Evolutionary conservation across 2,329 filamentous ascomycete species (phyloP).

Genomic region (Ophiognomonia clavigignenti-juglandacearum): DNA sequence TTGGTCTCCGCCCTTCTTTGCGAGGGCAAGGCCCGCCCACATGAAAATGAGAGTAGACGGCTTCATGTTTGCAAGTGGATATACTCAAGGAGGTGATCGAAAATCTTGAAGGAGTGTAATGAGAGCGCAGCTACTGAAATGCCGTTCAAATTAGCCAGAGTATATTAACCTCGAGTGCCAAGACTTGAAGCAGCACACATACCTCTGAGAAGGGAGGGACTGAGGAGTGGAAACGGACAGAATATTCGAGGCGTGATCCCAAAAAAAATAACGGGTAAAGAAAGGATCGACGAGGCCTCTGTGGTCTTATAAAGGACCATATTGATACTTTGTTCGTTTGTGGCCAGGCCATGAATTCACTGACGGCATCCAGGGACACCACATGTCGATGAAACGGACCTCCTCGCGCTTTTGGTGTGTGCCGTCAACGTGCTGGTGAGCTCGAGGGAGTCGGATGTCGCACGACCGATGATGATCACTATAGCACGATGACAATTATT

Average conservation of each 20-base stretch:
- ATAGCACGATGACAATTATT: too few relatives aligned
- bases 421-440: neutral
- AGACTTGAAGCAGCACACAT: too few relatives aligned
- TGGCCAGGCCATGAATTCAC: too few relatives aligned
- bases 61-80: slow-evolving; percentile 11
- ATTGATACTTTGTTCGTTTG: too few relatives aligned
- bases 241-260: too few relatives aligned
- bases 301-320: slow-evolving; percentile 6
- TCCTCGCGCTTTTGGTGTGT: neutral
- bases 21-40: slow-evolving; percentile 17
- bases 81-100: neutral
- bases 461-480: neutral
- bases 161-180: too few relatives aligned
- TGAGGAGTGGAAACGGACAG: too few relatives aligned
- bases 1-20: slow-evolving; percentile 3
- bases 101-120: neutral
- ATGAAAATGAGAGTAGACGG: slow-evolving; percentile 13
- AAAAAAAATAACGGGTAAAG: too few relatives aligned
- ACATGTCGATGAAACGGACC: neutral
- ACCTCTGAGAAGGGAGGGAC: too few relatives aligned
- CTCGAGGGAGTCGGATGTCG: neutral
- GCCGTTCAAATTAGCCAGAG: neutral
- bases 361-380: neutral
- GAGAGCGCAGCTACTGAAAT: slow-evolving; percentile 2
- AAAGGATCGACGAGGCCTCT: too few relatives aligned